Percentiles rank a stretch among this genome's conserved stretches.
These are phyloP conservation scores for Bacterosira constricta DNA, from an alignment of 108 stramenopile genomes.

Conservation along the genomic window DNA sequence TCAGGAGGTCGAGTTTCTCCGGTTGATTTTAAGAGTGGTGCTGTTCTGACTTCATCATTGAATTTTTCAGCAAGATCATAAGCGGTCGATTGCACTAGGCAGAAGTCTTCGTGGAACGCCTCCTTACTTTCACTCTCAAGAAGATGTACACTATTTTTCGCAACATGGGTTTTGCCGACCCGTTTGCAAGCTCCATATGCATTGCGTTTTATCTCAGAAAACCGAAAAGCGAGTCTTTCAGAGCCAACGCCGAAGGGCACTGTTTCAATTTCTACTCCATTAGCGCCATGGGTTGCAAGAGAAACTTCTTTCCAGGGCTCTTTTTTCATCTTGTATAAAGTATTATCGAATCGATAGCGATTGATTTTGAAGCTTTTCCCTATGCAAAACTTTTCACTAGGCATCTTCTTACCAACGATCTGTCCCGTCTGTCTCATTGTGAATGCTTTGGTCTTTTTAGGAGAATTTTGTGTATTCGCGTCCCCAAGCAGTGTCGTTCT, in stretches of 20 bases:
- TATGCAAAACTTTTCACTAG: not conserved
- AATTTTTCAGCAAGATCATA: slow-evolving; percentile 32
- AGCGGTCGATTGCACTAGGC: slow-evolving; percentile 31
- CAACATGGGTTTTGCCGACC: slow-evolving; percentile 37
- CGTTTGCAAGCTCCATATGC: not conserved
- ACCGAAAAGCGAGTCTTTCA: slow-evolving; percentile 47
- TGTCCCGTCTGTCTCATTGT: slow-evolving; percentile 23
- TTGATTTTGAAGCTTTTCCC: slow-evolving; percentile 25
- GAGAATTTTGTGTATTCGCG: slow-evolving; percentile 15
- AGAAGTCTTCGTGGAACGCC: slow-evolving; percentile 48
- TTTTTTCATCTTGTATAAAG: slow-evolving; percentile 3
- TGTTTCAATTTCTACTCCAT: slow-evolving; percentile 36
- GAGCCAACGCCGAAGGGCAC: slow-evolving; percentile 34
- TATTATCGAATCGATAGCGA: slow-evolving; percentile 26
- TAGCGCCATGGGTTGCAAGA: slow-evolving; percentile 30
- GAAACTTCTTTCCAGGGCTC: slow-evolving; percentile 36
- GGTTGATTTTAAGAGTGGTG: slow-evolving; percentile 15
- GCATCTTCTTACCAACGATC: slow-evolving; percentile 24
- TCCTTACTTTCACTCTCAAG: slow-evolving; percentile 38
- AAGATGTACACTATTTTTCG: slow-evolving; percentile 31
- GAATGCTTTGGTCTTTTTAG: slow-evolving; percentile 21
- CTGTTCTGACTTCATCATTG: slow-evolving; percentile 31
- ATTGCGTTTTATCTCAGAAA: slow-evolving; percentile 23
- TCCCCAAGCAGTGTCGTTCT: slow-evolving; percentile 7
- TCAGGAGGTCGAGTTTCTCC: slow-evolving; percentile 30